Conservation (phyloP, 2,329 filamentous ascomycete genomes). For the Fusarium sp. region DNA sequence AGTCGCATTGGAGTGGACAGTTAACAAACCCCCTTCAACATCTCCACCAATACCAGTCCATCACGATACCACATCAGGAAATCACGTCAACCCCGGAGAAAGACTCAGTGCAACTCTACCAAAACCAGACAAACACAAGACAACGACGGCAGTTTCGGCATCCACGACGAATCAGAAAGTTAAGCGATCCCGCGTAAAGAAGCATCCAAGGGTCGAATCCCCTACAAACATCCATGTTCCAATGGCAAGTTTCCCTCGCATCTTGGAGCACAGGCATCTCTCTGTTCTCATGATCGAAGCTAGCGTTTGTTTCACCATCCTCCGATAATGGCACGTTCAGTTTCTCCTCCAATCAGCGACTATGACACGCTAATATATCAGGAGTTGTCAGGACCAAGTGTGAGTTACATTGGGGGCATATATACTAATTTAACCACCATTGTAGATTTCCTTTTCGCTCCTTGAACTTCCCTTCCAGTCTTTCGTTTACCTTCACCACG, state of each 20-base stretch:
- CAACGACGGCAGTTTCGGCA: constrained; percentile 6
- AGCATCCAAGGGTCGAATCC: too few species aligned
- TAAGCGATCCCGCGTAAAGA: neutral
- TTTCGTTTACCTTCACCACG: constrained; percentile 6
- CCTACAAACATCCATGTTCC: neutral
- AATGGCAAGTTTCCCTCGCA: too few species aligned
- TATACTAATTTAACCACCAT: neutral
- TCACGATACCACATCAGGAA: constrained; percentile 29
- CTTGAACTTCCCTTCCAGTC: constrained; percentile 1
- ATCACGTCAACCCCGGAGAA: constrained; percentile 18
- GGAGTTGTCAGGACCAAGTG: too few species aligned
- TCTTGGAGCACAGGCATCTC: constrained; percentile 7
- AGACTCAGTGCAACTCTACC: constrained; percentile 1
- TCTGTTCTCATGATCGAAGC: neutral
- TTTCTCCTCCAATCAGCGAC: constrained; percentile 48
- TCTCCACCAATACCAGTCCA: constrained; percentile 32
- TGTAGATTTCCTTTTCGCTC: neutral
- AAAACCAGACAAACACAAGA: neutral
- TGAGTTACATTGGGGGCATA: neutral
- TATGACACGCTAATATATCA: neutral
- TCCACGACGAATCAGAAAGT: neutral
- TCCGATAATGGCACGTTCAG: constrained; percentile 18
- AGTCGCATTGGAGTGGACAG: constrained; percentile 8
- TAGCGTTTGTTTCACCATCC: constrained; percentile 40
- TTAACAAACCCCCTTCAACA: neutral